These are phyloP conservation scores for Fusarium sarcochroum DNA, from an alignment of 2,329 filamentous ascomycete genomes.

Conservation along the genomic window DNA sequence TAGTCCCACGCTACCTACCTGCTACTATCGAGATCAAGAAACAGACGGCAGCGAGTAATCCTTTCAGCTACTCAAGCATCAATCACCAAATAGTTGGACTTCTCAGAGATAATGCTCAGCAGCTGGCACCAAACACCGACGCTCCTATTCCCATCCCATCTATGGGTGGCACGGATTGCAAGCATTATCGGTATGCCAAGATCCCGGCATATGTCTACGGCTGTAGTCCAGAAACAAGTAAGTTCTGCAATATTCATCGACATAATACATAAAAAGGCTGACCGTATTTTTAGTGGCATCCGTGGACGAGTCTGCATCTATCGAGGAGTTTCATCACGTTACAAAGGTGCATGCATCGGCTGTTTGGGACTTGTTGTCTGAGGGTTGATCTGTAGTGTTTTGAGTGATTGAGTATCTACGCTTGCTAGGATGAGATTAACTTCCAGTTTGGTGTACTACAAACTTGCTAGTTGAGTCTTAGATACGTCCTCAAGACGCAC, in stretches of 20 bases:
- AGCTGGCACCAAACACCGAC: neutral
- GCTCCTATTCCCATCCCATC: slow-evolving; percentile 9
- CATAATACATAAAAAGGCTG: neutral
- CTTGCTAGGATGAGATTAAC: no score
- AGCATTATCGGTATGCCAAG: slow-evolving; percentile 2
- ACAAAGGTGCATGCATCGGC: slow-evolving; percentile 11
- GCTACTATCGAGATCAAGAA: neutral
- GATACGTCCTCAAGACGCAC: no score
- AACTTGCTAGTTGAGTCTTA: no score
- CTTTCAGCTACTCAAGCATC: neutral
- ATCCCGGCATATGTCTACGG: slow-evolving; percentile 11
- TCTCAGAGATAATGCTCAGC: slow-evolving; percentile 1
- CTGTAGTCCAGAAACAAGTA: slow-evolving; percentile 13
- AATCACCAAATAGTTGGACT: neutral
- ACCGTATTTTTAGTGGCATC: neutral
- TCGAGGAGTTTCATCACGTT: slow-evolving; percentile 5
- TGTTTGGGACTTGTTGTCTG: slow-evolving; percentile 11
- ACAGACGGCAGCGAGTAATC: slow-evolving; percentile 3
- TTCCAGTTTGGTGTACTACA: no score
- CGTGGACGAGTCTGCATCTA: slow-evolving; percentile 1
- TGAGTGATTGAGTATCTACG: no score
- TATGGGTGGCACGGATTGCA: slow-evolving; percentile 13
- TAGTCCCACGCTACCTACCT: neutral
- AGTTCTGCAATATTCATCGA: neutral
- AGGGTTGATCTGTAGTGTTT: neutral